Evolutionary conservation across 2,329 filamentous ascomycete genomes (phyloP).

Genomic region (Cryphonectria naterciae): DNA sequence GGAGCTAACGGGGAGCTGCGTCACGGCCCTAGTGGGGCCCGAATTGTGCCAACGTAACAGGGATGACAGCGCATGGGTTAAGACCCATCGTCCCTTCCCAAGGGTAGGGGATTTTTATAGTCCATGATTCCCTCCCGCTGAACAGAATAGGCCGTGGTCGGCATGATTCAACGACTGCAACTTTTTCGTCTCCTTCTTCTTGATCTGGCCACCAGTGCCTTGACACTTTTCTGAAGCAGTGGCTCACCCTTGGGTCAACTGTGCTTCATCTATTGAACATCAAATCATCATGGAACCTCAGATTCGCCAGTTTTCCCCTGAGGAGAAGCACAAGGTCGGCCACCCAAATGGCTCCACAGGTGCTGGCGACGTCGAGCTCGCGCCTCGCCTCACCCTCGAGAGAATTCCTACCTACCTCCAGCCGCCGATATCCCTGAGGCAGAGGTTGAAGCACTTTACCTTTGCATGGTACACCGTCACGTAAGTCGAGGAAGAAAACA

Average conservation of each 20-base stretch:
- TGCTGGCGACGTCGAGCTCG: slow-evolving; percentile 5
- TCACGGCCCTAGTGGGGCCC: slow-evolving; percentile 1
- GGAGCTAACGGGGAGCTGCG: slow-evolving; percentile 14
- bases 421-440: slow-evolving; percentile 36
- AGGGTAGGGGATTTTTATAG: not conserved
- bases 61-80: not conserved
- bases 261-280: not conserved
- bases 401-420: slow-evolving; percentile 38
- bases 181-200: not conserved
- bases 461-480: slow-evolving; percentile 42
- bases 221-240: not conserved
- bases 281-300: slow-evolving; percentile 19
- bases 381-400: slow-evolving; percentile 29
- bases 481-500: slow-evolving; percentile 26
- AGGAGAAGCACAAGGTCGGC: slow-evolving; percentile 17
- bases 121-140: not conserved
- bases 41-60: not conserved
- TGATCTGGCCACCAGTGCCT: not conserved
- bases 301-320: slow-evolving; percentile 20
- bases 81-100: not conserved
- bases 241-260: not conserved
- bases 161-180: not conserved
- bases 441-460: slow-evolving; percentile 39
- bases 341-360: slow-evolving; percentile 15
- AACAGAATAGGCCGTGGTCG: not conserved